Evolutionary conservation across 108 stramenopile species (phyloP).

Genomic region (Nitzschia putrida): DNA sequence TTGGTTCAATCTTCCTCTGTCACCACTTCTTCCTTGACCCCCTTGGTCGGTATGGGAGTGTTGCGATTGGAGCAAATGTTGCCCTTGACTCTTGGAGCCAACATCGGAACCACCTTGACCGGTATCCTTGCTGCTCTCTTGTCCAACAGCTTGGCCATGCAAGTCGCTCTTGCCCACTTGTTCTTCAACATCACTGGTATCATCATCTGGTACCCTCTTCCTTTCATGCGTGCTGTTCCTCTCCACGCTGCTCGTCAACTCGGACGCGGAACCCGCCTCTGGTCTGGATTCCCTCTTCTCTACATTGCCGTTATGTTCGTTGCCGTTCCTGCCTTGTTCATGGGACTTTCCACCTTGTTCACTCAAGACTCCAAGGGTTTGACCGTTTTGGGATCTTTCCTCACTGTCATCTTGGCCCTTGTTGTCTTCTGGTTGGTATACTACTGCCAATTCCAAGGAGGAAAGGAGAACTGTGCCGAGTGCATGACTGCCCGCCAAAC

Average conservation of each 20-base stretch:
- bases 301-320: conserved; percentile 75
- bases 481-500: conserved; percentile 49
- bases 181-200: conserved; percentile 85
- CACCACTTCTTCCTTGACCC: conserved; percentile 78
- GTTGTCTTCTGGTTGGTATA: conserved; percentile 38
- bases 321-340: conserved; percentile 56
- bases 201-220: conserved; percentile 83
- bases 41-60: conserved; percentile 74
- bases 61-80: conserved; percentile 70
- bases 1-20: conserved; percentile 81
- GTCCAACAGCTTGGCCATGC: conserved; percentile 58
- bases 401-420: conserved; percentile 47
- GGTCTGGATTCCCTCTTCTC: conserved; percentile 59
- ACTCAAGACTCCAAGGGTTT: conserved; percentile 56
- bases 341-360: conserved; percentile 65
- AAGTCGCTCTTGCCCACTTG: conserved; percentile 77
- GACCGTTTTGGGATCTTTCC: conserved; percentile 61
- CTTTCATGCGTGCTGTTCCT: conserved; percentile 75
- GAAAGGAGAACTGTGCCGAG: conserved; percentile 26
- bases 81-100: conserved; percentile 79
- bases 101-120: conserved; percentile 84
- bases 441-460: conserved; percentile 55
- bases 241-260: conserved; percentile 58
- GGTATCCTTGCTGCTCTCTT: conserved; percentile 71
- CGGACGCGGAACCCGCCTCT: conserved; percentile 64